A percentile compares a stretch with the other conserved stretches of the same genome.
Evolutionary conservation across 2,329 filamentous ascomycete species (phyloP).

Genomic region (Cyphellophora europaea): DNA sequence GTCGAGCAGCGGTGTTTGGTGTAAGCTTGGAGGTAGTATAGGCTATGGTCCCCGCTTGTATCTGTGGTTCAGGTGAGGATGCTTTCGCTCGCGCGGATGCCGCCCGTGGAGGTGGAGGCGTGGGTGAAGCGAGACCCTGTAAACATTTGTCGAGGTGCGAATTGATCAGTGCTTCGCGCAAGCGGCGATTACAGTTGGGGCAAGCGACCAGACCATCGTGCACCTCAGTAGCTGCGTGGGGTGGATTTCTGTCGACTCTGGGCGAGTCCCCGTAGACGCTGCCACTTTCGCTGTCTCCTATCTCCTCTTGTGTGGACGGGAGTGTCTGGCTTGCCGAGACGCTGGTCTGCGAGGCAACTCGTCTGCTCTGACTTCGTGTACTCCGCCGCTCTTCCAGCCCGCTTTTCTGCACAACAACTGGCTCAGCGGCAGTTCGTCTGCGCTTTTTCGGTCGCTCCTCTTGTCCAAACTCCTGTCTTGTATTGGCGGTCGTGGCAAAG

Average conservation of each 20-base stretch:
- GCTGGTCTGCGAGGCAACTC: constrained; percentile 29
- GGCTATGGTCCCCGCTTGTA: constrained; percentile 12
- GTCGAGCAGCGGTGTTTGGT: constrained; percentile 39
- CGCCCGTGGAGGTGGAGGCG: constrained; percentile 6
- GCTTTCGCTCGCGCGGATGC: constrained; percentile 7
- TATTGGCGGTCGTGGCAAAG: constrained; percentile 49
- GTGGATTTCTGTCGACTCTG: constrained; percentile 11
- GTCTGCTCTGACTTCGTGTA: constrained; percentile 41
- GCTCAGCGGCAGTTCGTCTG: constrained; percentile 12
- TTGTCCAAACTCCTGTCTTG: constrained; percentile 40
- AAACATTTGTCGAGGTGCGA: constrained; percentile 67
- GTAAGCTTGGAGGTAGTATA: constrained; percentile 11
- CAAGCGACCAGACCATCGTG: constrained; percentile 74
- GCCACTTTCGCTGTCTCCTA: constrained; percentile 32
- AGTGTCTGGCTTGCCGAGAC: constrained; percentile 8
- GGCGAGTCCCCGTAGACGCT: constrained; percentile 15
- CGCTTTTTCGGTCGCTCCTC: constrained; percentile 23
- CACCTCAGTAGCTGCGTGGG: constrained; percentile 17
- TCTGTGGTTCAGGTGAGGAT: constrained; percentile 8
- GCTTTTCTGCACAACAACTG: constrained; percentile 5
- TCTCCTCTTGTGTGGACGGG: constrained; percentile 20
- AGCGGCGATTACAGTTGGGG: constrained; percentile 68
- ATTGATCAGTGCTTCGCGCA: constrained; percentile 72
- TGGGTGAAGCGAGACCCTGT: constrained; percentile 10
- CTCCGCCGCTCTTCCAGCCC: constrained; percentile 35